phyloP scores from a whole-genome alignment of 1,284 basidiomycete species.

The Sanghuangporus sanghuang region DNA sequence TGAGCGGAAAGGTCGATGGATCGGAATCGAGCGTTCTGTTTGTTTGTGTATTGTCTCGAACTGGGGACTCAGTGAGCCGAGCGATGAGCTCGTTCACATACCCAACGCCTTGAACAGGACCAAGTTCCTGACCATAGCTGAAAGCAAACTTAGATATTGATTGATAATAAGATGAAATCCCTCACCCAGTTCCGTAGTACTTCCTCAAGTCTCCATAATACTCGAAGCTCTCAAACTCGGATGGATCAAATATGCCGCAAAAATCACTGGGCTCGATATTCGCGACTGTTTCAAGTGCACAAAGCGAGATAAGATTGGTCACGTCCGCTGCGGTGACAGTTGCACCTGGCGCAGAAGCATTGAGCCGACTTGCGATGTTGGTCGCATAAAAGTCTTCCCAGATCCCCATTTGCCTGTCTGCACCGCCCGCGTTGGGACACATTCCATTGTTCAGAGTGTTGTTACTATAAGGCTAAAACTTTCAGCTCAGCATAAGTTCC shows the following conservation, averaged over 20 bases:
- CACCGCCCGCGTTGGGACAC: constrained; percentile 55
- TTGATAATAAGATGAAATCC: constrained; percentile 10
- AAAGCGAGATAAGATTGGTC: constrained; percentile 62
- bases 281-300: constrained; percentile 70
- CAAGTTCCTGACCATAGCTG: constrained; percentile 63
- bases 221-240: constrained; percentile 60
- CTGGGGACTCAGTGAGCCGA: constrained; percentile 58
- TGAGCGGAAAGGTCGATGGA: constrained; percentile 67
- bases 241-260: constrained; percentile 57
- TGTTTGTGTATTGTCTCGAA: constrained; percentile 68
- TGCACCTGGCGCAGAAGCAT: constrained; percentile 55
- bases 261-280: constrained; percentile 54
- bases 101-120: constrained; percentile 74
- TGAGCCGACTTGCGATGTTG: constrained; percentile 57
- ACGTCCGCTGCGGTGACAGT: constrained; percentile 54
- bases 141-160: background rate
- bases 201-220: constrained; percentile 74
- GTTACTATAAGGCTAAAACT: constrained; percentile 40
- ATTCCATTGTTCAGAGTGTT: constrained; percentile 69
- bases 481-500: constrained; percentile 1
- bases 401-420: constrained; percentile 36
- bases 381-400: constrained; percentile 57
- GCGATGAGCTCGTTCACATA: constrained; percentile 83
- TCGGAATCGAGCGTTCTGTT: constrained; percentile 71
- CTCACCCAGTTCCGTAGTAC: constrained; percentile 71